Evolutionary conservation across 345 rosid genomes (phyloP), one percentile per base, ranked within the genome.

Genomic region (Physaria fendleri): DNA sequence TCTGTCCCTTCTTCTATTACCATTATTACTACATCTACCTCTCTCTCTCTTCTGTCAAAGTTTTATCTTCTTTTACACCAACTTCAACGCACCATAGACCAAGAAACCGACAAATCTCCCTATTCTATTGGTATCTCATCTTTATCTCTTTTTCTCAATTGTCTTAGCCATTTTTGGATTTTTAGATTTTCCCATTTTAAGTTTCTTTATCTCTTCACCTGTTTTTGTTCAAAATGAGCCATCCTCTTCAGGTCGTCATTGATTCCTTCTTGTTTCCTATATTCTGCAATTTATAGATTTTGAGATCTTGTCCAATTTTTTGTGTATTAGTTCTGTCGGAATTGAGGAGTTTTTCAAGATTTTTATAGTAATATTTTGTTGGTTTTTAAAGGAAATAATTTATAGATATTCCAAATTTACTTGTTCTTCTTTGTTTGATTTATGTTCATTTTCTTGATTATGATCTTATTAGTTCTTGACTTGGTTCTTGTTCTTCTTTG

Each of bases 21-120:
- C 56, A 40, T 32, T 25, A 21, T 56, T 65, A 65, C 29, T 65
- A 65, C 29, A 45, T 27, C 30, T 50, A 39, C 40, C 44, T 65
- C 46, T 65, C 54, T 42, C 32, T 50, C 40, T 49, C 45, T 64
- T 65, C 55, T 43, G 13, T 43, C 54, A 25, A 51, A 30, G 14
- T 52, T 29, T 53, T 70, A 56, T 62, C 69, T 62, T 6, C 39
- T 70, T 22, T 22, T 29, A 62, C 73, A 59, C 68, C 40, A 69
- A 69, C 28, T 59, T 68, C 55, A 68, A 68, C 66, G 48, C 42
- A 37, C 40, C 40, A 15, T 18, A 34, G 34, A 53, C 62, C 60
- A 29, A 5, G 3, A 12, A 14, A 37, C 21, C 37, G 68, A 61
- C 67, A 61, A 45, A 21, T 25, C 41, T 42, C 49, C 67, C 62